phyloP scores from a whole-genome alignment of 2,329 filamentous ascomycete genomes.

The Drechslera avenae region DNA sequence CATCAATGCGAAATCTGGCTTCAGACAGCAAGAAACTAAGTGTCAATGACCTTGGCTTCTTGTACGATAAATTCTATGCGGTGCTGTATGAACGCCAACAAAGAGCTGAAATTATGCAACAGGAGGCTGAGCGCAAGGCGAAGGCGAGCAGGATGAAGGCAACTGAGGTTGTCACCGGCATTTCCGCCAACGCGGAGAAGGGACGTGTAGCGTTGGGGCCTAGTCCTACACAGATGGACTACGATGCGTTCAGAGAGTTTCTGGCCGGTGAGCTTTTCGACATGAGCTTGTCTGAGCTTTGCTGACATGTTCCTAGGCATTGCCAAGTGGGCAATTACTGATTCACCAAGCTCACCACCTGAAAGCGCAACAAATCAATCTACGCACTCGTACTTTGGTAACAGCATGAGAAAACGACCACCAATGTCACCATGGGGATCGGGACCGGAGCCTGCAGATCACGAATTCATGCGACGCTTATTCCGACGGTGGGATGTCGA shows the following conservation, averaged over 20 bases:
- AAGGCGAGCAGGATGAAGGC: slow-evolving; percentile 65
- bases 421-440: slow-evolving; percentile 62
- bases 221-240: slow-evolving; percentile 94
- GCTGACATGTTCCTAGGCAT: slow-evolving; percentile 61
- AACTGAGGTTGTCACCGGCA: slow-evolving; percentile 55
- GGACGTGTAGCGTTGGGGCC: slow-evolving; percentile 86
- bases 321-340: slow-evolving; percentile 90
- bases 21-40: slow-evolving; percentile 92
- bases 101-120: slow-evolving; percentile 72
- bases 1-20: slow-evolving; percentile 91
- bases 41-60: slow-evolving; percentile 80
- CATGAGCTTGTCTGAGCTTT: background rate
- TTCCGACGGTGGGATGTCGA: slow-evolving; percentile 89
- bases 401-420: slow-evolving; percentile 47
- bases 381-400: slow-evolving; percentile 64
- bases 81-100: slow-evolving; percentile 92
- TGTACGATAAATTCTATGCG: slow-evolving; percentile 94
- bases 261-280: slow-evolving; percentile 63
- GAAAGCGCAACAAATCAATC: slow-evolving; percentile 57
- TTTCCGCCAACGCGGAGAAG: slow-evolving; percentile 67
- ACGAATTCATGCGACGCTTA: slow-evolving; percentile 89
- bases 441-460: slow-evolving; percentile 77
- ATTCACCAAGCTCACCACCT: slow-evolving; percentile 71
- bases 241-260: slow-evolving; percentile 94
- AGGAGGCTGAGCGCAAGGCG: slow-evolving; percentile 68